Percentiles rank a stretch among this genome's conserved stretches.
Conservation (phyloP, 1,284 basidiomycete genomes). For the Ceratobasidium sp. region DNA sequence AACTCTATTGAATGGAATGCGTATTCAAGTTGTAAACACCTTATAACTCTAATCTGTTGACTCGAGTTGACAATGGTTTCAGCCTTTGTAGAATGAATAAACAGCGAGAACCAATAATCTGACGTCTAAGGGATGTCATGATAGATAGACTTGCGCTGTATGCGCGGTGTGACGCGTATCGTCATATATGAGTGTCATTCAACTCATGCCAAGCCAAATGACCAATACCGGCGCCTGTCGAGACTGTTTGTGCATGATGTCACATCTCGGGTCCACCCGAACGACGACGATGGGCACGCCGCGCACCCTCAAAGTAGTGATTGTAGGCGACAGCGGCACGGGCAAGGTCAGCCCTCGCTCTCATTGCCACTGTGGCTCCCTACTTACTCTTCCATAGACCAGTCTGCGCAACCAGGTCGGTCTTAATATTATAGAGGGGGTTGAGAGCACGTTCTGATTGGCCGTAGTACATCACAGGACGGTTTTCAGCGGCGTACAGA, state of each 20-base stretch:
- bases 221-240: no score
- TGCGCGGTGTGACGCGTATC: no score
- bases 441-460: constrained; percentile 6
- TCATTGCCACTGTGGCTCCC: constrained; percentile 9
- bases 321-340: constrained; percentile 81
- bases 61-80: no score
- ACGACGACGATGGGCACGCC: constrained; percentile 33
- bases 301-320: constrained; percentile 79
- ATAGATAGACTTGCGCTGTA: no score
- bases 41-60: no score
- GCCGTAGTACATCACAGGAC: constrained; percentile 76
- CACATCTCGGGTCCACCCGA: neutral
- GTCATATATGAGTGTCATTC: no score
- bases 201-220: no score
- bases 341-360: constrained; percentile 71
- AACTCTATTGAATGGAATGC: no score
- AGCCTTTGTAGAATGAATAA: no score
- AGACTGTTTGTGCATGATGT: neutral
- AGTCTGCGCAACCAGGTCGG: constrained; percentile 49
- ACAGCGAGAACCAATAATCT: no score
- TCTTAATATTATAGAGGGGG: neutral
- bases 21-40: no score
- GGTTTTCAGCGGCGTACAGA: constrained; percentile 79
- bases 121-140: no score
- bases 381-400: constrained; percentile 46